phyloP scores from a whole-genome alignment of 306 rosid genomes.

The Gastrolobium bilobum region DNA sequence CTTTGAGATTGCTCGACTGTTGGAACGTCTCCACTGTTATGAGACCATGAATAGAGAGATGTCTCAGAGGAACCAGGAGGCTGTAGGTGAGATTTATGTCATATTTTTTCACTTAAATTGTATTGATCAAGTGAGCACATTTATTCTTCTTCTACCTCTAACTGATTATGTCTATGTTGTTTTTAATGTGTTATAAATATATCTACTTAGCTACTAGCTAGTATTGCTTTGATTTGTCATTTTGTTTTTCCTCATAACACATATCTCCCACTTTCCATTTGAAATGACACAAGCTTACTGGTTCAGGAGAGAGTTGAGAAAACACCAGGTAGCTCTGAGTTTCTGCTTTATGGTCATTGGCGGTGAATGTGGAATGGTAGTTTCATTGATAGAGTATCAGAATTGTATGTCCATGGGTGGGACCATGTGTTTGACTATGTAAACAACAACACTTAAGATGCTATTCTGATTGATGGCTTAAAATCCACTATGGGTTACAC shows the following conservation, averaged over 20 bases:
- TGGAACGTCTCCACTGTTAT: conserved; percentile 84
- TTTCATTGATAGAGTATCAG: neutral
- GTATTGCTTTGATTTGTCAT: conserved; percentile 22
- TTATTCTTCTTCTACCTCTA: conserved; percentile 22
- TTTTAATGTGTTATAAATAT: conserved; percentile 19
- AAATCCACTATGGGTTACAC: conserved; percentile 30
- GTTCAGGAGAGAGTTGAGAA: conserved; percentile 34
- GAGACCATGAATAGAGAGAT: conserved; percentile 97
- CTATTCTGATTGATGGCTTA: conserved; percentile 15
- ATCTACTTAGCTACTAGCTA: neutral
- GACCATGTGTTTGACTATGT: neutral
- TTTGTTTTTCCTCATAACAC: neutral
- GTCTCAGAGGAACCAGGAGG: conserved; percentile 98
- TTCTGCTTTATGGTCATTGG: conserved; percentile 30
- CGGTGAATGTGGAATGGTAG: neutral
- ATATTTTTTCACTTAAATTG: neutral
- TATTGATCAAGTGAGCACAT: conserved; percentile 23
- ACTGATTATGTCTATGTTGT: neutral
- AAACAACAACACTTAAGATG: conserved; percentile 22
- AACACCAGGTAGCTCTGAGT: neutral
- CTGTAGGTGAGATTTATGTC: conserved; percentile 73
- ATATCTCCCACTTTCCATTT: conserved; percentile 18
- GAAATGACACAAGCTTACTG: conserved; percentile 10
- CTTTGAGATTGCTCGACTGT: conserved; percentile 89
- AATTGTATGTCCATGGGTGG: conserved; percentile 36